Conservation (phyloP, 75 land plant genomes). For the Cupressus sempervirens region DNA sequence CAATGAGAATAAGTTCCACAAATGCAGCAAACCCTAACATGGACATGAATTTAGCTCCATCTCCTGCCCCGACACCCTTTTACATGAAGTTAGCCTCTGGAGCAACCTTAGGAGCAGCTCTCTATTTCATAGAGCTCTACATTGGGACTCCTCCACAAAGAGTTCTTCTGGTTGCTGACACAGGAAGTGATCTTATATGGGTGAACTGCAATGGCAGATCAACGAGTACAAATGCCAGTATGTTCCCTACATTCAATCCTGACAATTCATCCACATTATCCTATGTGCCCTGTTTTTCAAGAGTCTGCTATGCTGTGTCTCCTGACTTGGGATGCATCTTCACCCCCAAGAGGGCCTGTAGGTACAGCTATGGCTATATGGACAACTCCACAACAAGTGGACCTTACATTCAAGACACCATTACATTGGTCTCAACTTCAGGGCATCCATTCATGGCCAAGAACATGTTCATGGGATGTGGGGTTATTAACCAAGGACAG, state of each 20-base stretch:
- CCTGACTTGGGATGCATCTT: constrained; percentile 15
- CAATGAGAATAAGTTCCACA: not conserved
- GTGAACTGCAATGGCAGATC: constrained; percentile 35
- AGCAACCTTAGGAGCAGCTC: constrained; percentile 33
- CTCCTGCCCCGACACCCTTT: not conserved
- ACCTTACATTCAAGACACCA: constrained; percentile 39
- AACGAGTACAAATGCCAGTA: not conserved
- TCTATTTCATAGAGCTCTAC: constrained; percentile 49
- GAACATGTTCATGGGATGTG: constrained; percentile 35
- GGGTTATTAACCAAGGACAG: constrained; percentile 10
- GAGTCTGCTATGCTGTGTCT: constrained; percentile 16
- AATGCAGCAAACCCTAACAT: not conserved
- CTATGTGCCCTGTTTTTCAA: constrained; percentile 27
- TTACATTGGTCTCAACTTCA: constrained; percentile 15
- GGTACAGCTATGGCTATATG: constrained; percentile 34
- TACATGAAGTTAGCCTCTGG: constrained; percentile 35
- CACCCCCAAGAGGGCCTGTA: constrained; percentile 20
- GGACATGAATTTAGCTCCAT: not conserved
- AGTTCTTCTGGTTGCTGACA: constrained; percentile 48
- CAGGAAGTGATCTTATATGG: constrained; percentile 80
- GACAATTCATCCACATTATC: constrained; percentile 21
- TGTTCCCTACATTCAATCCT: constrained; percentile 15
- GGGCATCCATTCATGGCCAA: constrained; percentile 10
- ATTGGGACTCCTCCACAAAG: constrained; percentile 61
- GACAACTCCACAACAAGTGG: constrained; percentile 36